Percentiles rank a stretch among this genome's conserved stretches.
Conservation (phyloP, 2,329 filamentous ascomycete genomes). For the Epicoccum sorghinum region DNA sequence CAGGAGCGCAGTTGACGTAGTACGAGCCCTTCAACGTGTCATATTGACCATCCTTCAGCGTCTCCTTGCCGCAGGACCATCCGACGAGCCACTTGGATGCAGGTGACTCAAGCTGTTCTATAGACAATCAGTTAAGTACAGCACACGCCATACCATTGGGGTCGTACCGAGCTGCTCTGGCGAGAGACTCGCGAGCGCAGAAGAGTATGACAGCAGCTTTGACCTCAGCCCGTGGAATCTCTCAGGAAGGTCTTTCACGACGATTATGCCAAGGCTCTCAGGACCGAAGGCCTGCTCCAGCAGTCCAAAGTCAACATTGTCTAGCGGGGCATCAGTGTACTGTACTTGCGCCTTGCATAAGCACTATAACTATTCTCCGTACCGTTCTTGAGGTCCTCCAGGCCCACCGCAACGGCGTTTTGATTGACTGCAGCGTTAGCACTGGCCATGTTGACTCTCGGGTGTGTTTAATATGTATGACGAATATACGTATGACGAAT, state of each 20-base stretch:
- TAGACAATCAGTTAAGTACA: constrained; percentile 13
- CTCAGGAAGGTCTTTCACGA: constrained; percentile 84
- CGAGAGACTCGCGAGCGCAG: constrained; percentile 84
- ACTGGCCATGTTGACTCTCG: constrained; percentile 24
- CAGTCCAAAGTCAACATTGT: constrained; percentile 69
- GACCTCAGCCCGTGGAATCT: constrained; percentile 75
- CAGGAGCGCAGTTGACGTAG: constrained; percentile 76
- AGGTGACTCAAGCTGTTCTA: constrained; percentile 56
- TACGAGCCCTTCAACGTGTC: constrained; percentile 84
- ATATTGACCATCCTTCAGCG: constrained; percentile 75
- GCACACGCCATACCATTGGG: background rate
- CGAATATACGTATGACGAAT: background rate
- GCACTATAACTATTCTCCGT: background rate
- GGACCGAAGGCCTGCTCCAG: constrained; percentile 86
- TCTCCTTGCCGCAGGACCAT: constrained; percentile 84
- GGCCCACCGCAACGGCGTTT: constrained; percentile 39
- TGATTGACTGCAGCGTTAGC: constrained; percentile 29
- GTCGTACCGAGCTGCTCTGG: constrained; percentile 69
- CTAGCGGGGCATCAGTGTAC: constrained; percentile 49
- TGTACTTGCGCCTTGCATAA: background rate
- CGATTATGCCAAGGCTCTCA: constrained; percentile 85
- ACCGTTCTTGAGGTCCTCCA: constrained; percentile 56
- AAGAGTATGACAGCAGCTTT: constrained; percentile 81
- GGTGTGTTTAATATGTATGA: background rate
- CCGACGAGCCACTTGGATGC: constrained; percentile 67